These are phyloP conservation scores for Tilletia walkeri DNA, from an alignment of 1,284 basidiomycete genomes.

Conservation along the genomic window DNA sequence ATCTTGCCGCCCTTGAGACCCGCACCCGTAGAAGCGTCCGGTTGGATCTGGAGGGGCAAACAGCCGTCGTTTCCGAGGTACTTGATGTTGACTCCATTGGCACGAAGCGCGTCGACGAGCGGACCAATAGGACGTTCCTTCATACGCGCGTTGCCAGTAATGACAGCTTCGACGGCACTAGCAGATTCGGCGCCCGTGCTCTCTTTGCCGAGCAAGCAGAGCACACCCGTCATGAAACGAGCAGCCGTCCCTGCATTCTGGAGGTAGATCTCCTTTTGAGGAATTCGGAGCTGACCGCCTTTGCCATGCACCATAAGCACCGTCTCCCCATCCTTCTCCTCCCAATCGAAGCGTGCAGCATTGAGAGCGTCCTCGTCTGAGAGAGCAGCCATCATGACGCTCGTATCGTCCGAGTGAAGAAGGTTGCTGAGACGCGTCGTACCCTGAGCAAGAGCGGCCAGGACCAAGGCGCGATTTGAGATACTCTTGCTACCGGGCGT, in stretches of 20 bases:
- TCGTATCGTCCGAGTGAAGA: slow-evolving; percentile 95
- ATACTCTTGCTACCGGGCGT: slow-evolving; percentile 97
- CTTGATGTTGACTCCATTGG: slow-evolving; percentile 76
- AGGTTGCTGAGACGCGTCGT: slow-evolving; percentile 85
- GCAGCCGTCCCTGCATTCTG: slow-evolving; percentile 97
- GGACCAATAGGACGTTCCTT: slow-evolving; percentile 93
- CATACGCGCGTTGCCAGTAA: slow-evolving; percentile 98
- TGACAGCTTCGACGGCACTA: slow-evolving; percentile 58
- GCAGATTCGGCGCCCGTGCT: slow-evolving; percentile 21
- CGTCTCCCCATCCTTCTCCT: slow-evolving; percentile 81
- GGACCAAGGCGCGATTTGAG: slow-evolving; percentile 88
- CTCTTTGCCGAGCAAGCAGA: slow-evolving; percentile 64
- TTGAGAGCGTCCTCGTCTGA: slow-evolving; percentile 68
- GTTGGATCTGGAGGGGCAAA: slow-evolving; percentile 78
- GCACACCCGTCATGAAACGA: slow-evolving; percentile 94
- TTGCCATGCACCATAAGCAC: slow-evolving; percentile 82
- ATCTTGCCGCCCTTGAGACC: slow-evolving; percentile 82
- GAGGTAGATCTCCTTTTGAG: slow-evolving; percentile 80
- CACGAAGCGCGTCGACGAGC: slow-evolving; percentile 83
- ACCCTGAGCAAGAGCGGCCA: slow-evolving; percentile 86
- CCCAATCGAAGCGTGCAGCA: slow-evolving; percentile 86
- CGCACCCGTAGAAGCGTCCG: slow-evolving; percentile 53
- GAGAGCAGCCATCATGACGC: slow-evolving; percentile 97
- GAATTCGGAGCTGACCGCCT: slow-evolving; percentile 66
- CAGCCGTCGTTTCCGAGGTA: slow-evolving; percentile 80